phyloP scores from a whole-genome alignment of 2,329 filamentous ascomycete genomes.

The Coniochaeta sp. region DNA sequence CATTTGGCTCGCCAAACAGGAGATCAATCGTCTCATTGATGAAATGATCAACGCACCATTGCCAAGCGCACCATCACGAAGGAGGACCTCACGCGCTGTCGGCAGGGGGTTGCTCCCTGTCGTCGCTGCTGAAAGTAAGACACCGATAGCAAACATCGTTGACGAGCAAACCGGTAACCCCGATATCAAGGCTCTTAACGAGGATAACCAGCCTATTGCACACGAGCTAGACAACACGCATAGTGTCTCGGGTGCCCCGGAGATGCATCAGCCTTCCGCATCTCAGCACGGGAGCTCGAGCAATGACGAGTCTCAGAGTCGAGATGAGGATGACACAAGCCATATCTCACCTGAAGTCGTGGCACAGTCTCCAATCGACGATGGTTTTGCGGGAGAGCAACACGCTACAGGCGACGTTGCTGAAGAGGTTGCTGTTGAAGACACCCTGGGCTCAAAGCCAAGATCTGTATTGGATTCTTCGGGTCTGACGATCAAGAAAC shows the following conservation, averaged over 20 bases:
- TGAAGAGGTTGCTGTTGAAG: background rate
- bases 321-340: too few relatives aligned
- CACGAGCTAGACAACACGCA: too few relatives aligned
- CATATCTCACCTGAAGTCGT: too few relatives aligned
- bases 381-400: background rate
- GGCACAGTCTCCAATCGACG: background rate
- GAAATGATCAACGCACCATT: conserved; percentile 29
- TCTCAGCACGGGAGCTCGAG: too few relatives aligned
- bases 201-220: background rate
- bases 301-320: too few relatives aligned
- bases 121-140: conserved; percentile 9
- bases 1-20: conserved; percentile 17
- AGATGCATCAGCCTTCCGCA: too few relatives aligned
- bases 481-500: background rate
- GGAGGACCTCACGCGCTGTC: conserved; percentile 11
- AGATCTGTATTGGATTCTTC: conserved; percentile 1
- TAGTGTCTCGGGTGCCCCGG: too few relatives aligned
- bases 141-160: conserved; percentile 6
- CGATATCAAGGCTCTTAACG: conserved; percentile 11
- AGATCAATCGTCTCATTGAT: conserved; percentile 35
- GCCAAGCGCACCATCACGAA: conserved; percentile 18
- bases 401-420: background rate
- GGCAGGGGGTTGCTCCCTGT: conserved; percentile 3
- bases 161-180: conserved; percentile 4
- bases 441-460: background rate